Percentiles rank a stretch among this genome's conserved stretches.
Conservation (phyloP, 148 eudicot genomes). For the Rhododendron ovatum region DNA sequence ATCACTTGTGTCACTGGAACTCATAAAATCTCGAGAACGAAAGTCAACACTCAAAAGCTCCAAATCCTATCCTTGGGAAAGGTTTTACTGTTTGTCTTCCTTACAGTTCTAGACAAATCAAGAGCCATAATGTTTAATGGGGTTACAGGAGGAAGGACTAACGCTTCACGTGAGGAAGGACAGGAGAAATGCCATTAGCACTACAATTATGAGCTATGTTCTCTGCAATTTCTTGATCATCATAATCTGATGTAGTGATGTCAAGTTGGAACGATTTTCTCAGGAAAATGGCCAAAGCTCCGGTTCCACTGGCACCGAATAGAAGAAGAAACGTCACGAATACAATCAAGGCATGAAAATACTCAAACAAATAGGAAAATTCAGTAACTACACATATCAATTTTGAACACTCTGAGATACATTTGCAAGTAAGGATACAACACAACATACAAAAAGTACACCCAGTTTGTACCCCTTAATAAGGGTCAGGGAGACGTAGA, state of each 20-base stretch:
- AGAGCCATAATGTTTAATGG: not conserved
- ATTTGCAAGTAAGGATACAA: not conserved
- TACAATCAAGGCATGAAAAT: slow-evolving; percentile 3
- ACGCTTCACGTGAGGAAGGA: slow-evolving; percentile 86
- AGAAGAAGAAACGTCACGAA: slow-evolving; percentile 1
- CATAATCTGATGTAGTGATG: slow-evolving; percentile 89
- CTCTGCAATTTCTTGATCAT: slow-evolving; percentile 84
- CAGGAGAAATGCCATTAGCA: slow-evolving; percentile 62
- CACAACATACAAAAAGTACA: not conserved
- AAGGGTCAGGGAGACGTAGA: not conserved
- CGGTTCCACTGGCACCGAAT: slow-evolving; percentile 66
- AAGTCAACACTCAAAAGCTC: not conserved
- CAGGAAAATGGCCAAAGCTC: slow-evolving; percentile 89
- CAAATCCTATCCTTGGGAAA: slow-evolving; percentile 1
- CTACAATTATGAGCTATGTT: slow-evolving; percentile 83
- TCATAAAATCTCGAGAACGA: not conserved
- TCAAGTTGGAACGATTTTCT: slow-evolving; percentile 62
- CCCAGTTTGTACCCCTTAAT: not conserved
- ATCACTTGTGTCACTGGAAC: not conserved
- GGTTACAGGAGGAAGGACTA: slow-evolving; percentile 20
- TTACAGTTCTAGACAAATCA: not conserved
- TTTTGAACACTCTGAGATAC: not conserved
- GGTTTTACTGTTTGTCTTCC: not conserved
- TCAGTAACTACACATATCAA: not conserved
- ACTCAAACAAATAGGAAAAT: not conserved